These are phyloP conservation scores for Cryomyces minteri DNA, from an alignment of 495 filamentous ascomycete genomes.

Conservation along the genomic window DNA sequence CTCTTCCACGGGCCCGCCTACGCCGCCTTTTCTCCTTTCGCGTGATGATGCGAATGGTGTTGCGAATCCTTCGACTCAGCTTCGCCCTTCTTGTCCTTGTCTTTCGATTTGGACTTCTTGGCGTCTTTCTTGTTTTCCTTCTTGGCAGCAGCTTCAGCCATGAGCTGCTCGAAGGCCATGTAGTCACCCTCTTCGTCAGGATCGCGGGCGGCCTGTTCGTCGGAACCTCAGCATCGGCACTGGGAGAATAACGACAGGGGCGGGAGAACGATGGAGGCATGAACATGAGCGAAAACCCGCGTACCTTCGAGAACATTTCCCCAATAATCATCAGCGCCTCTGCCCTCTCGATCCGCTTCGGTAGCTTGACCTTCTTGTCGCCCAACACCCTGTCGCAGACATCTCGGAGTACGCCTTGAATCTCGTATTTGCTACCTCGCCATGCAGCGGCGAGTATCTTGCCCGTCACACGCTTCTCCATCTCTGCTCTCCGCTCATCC, in stretches of 20 bases:
- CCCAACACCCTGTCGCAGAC: constrained; percentile 46
- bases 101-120: constrained; percentile 33
- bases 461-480: constrained; percentile 83
- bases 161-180: constrained; percentile 96
- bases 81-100: constrained; percentile 42
- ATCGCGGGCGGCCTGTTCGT: constrained; percentile 59
- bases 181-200: constrained; percentile 96
- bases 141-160: constrained; percentile 89
- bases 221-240: constrained; percentile 9
- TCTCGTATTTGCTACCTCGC: constrained; percentile 94
- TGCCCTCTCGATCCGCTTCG: constrained; percentile 79
- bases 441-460: constrained; percentile 98
- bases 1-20: too few relatives aligned
- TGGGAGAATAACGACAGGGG: neutral
- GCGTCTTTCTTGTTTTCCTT: constrained; percentile 57
- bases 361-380: constrained; percentile 66
- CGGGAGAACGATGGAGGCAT: neutral
- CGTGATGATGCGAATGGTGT: neutral
- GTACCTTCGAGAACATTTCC: constrained; percentile 72
- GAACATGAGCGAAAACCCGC: constrained; percentile 7
- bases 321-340: constrained; percentile 76
- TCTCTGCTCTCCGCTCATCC: constrained; percentile 93
- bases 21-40: neutral
- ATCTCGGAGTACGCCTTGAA: constrained; percentile 84
- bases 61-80: neutral